Base-by-base conservation (phyloP, 192 early-diverging fungal species). In the Pilobolus umbonatus region DNA sequence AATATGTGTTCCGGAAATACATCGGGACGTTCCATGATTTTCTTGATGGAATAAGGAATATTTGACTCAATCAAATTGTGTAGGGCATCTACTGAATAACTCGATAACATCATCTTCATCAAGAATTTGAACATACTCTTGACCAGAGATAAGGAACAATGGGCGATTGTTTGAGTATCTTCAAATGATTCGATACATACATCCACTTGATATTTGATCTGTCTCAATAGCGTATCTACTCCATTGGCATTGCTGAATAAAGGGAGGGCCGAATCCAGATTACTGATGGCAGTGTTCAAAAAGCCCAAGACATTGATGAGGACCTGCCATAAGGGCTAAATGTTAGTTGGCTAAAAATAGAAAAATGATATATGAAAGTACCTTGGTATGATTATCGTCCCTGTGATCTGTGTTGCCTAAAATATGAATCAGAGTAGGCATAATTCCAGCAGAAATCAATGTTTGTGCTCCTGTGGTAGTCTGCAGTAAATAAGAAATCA, bases 51-150 rank as follows among this genome's bases (percentile, higher is more conserved):
- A 11, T 63, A 40, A 4, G 96, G 94, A 22, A 96, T 69, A 22
- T 85, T 61, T 3, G 90, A 88, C 39, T 99, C 96, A 39, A 98
- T 91, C 57, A 99, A 71, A 57, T 97, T 99, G 26, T 95, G 85
- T 71, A 99, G 68, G 1, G 90, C 82, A 60, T 97, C 96, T n/a
- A 86, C 84, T 22, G 85, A 86, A 5, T 90, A 90, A 17, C 90
- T 77, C 10, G 88, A 85, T 74, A 96, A 91, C 86, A 96, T 85
- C 85, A 97, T 85, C 56, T 93, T 92, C 35, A 89, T 78, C 19
- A 94, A 77, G 67, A 95, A 86, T 74, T 94, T 93, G 57, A 97
- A 80, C 77, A 93, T 81, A 46, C 89, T 83, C 43, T 96, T 90
- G 17, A 95, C 72, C 50, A 95, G 64, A 0, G 85, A 76, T 5